A percentile compares a stretch with the other conserved stretches of the same genome.
These are phyloP conservation scores for Drechslerella dactyloides DNA, from an alignment of 2,329 filamentous ascomycete genomes.

Conservation along the genomic window DNA sequence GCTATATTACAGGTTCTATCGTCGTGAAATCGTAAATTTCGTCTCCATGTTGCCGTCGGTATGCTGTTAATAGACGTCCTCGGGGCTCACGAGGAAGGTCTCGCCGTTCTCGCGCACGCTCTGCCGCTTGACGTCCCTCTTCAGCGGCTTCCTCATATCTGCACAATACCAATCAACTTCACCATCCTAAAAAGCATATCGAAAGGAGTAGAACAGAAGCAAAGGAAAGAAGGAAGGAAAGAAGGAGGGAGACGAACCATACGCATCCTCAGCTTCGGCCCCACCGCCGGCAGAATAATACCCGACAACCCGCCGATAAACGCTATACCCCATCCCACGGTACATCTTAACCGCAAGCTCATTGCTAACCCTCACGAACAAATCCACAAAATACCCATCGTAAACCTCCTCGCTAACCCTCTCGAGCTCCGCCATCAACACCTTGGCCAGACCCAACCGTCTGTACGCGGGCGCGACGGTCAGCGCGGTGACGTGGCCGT, in stretches of 20 bases:
- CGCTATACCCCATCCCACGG: conserved; percentile 86
- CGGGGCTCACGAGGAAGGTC: conserved; percentile 75
- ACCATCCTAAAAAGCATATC: neutral
- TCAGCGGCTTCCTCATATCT: conserved; percentile 94
- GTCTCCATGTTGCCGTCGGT: neutral
- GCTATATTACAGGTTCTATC: conserved; percentile 15
- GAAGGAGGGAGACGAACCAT: conserved; percentile 57
- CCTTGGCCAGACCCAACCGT: conserved; percentile 83
- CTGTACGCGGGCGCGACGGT: conserved; percentile 88
- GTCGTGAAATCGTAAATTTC: conserved; percentile 8
- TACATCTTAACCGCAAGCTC: conserved; percentile 86
- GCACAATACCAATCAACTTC: conserved; percentile 4
- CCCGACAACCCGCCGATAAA: conserved; percentile 84
- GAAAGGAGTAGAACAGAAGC: neutral
- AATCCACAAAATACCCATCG: conserved; percentile 90
- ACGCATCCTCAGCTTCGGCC: conserved; percentile 78
- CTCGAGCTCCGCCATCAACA: conserved; percentile 81
- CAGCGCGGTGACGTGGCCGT: conserved; percentile 94
- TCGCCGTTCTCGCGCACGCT: conserved; percentile 84
- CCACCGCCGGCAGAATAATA: conserved; percentile 89
- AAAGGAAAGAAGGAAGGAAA: neutral
- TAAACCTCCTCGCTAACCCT: conserved; percentile 75
- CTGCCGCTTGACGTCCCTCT: conserved; percentile 75
- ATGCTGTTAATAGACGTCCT: conserved; percentile 72
- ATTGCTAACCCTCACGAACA: conserved; percentile 91